Percentiles rank a stretch among this genome's conserved stretches.
Conservation (phyloP, 1,284 basidiomycete species). For the Apiotrichum mycotoxinovorans region DNA sequence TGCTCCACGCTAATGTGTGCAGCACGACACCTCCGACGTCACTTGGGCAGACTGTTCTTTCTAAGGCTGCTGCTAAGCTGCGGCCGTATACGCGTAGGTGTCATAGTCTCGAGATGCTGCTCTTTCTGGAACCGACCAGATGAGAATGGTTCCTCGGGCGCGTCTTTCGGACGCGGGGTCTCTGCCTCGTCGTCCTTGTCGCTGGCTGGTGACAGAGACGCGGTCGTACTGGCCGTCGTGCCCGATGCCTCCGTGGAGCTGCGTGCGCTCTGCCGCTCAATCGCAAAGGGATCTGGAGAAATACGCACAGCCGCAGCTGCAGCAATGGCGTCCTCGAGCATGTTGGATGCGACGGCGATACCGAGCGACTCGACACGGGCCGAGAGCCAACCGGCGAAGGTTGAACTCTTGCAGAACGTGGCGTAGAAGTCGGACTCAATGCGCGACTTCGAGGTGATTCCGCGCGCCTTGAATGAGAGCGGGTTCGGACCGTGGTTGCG, state of each 20-base stretch:
- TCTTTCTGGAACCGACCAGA: background rate
- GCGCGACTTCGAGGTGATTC: conserved; percentile 39
- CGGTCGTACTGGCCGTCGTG: background rate
- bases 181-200: background rate
- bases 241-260: background rate
- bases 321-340: background rate
- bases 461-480: conserved; percentile 62
- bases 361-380: conserved; percentile 36
- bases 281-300: background rate
- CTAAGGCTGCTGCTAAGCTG: background rate
- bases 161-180: background rate
- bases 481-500: conserved; percentile 69
- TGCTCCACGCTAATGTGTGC: no score
- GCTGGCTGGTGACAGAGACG: background rate
- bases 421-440: conserved; percentile 50
- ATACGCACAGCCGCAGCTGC: background rate
- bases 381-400: conserved; percentile 47
- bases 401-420: conserved; percentile 44
- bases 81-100: background rate
- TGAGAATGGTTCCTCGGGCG: background rate
- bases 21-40: no score
- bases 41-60: background rate
- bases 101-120: background rate
- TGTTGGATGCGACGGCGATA: conserved; percentile 25
- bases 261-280: background rate